These are phyloP conservation scores for Pichia ethanolica DNA, from an alignment of 805 yeast genomes.

Conservation along the genomic window DNA sequence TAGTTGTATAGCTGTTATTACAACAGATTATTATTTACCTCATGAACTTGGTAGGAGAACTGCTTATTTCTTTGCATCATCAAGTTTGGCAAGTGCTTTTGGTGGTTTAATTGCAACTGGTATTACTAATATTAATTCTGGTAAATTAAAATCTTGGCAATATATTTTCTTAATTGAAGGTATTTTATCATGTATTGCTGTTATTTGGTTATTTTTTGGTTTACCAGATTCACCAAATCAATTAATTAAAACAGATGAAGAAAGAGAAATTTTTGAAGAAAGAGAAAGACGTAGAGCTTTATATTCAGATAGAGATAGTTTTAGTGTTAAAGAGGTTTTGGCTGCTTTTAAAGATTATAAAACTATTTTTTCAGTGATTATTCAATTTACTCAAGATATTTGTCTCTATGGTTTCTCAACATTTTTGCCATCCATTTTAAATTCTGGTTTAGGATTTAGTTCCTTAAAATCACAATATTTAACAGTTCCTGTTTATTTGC, in stretches of 20 bases:
- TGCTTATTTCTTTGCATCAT: conserved; percentile 3
- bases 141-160: conserved; percentile 1
- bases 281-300: conserved; percentile 1
- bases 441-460: neutral
- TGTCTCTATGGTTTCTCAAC: conserved; percentile 6
- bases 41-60: conserved; percentile 5
- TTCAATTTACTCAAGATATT: conserved; percentile 4
- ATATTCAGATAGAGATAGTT: neutral
- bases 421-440: conserved; percentile 4
- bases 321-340: conserved; percentile 2
- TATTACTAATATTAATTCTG: conserved; percentile 1
- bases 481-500: conserved; percentile 1
- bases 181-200: neutral
- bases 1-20: conserved; percentile 4
- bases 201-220: neutral
- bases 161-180: conserved; percentile 5
- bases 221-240: conserved; percentile 1
- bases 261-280: neutral
- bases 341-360: conserved; percentile 1
- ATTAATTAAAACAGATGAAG: conserved; percentile 2
- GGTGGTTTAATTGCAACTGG: conserved; percentile 7
- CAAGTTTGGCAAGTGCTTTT: conserved; percentile 3
- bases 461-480: conserved; percentile 2
- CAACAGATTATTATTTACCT: conserved; percentile 5
- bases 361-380: neutral